Base-by-base conservation (phyloP, 805 yeast species). In the Clavispora asparagi region DNA sequence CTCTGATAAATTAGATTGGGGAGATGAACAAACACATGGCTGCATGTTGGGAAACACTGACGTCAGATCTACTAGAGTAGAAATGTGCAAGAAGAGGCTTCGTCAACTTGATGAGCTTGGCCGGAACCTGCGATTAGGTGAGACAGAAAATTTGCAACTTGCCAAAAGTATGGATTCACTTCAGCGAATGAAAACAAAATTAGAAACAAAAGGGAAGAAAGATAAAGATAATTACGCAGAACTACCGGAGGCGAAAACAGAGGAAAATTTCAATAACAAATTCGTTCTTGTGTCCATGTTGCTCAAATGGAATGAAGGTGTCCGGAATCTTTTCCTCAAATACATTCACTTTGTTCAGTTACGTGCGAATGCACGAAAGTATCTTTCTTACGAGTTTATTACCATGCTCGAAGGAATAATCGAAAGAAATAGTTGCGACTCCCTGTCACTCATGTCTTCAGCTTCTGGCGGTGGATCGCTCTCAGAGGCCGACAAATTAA, bases 351-450 rank as follows among this genome's bases (percentile, higher is more conserved):
- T 65, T 41, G 68, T 70, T 12, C 66, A 67, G 25, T 48, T 67
- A 29, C 56, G 53, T 35, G 55, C 60, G 13, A 52, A 53, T 30
- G 52, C 67, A 40, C 43, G 48, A 27, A 65, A 65, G 42, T 70
- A 63, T 42, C 47, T 71, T 39, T 62, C 71, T 4, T 65, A 61
- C 49, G 73, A 66, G 29, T 59, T 71, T 4, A 62, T 72, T 26
- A 47, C 57, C 7, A 58, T 68, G 19, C 56, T 72, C 13, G 68
- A 68, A 33, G 65, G 61, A 3, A 54, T 70, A 2, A 63, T 70
- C 36, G 61, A 60, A 14, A 52, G 46, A 28, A 49, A 48, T 16
- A 51, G 46, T 6, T 19, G 32, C 75, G 94, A 86, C 55, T 89
- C 26, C 1, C 41, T 40, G n/a, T 51, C 57, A 0, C 32, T 51